phyloP scores from a whole-genome alignment of 169 alveolate species.

The Besnoitia besnoiti region DNA sequence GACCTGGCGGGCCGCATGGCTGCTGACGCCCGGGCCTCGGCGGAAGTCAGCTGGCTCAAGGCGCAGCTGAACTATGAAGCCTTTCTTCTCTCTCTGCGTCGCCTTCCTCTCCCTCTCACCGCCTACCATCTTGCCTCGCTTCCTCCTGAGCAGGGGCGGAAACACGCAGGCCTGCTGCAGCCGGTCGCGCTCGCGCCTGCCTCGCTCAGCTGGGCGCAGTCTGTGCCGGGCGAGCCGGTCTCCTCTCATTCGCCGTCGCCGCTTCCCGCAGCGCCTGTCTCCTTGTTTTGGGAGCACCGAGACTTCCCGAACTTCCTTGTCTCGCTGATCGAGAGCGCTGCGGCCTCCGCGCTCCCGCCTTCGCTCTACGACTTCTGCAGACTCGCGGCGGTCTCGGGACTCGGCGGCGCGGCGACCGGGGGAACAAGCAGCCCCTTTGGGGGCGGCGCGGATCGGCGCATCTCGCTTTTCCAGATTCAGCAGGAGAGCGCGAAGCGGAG shows the following conservation, averaged over 20 bases:
- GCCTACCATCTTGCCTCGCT: neutral
- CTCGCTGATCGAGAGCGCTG: constrained; percentile 31
- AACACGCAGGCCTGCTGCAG: too few species aligned
- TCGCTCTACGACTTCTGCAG: neutral
- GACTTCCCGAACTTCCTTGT: constrained; percentile 27
- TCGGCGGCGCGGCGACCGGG: neutral
- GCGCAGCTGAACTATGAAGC: constrained; percentile 46
- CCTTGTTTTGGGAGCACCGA: constrained; percentile 22
- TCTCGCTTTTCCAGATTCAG: neutral
- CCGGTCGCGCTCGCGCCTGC: too few species aligned
- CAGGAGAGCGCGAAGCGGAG: neutral
- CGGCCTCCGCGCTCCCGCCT: neutral
- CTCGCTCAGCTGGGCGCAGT: neutral
- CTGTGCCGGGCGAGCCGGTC: neutral
- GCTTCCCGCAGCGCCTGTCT: neutral
- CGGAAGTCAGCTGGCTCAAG: constrained; percentile 49
- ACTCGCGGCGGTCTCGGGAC: neutral
- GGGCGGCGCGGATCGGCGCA: neutral
- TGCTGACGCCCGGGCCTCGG: neutral
- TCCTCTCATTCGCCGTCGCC: neutral
- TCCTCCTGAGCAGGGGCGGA: too few species aligned
- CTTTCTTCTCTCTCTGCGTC: constrained; percentile 32
- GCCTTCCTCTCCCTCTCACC: constrained; percentile 20
- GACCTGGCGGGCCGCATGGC: neutral
- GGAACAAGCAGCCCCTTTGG: neutral